Conservation (phyloP, 768 basidiomycete genomes). For the Austroboletus eburneus region DNA sequence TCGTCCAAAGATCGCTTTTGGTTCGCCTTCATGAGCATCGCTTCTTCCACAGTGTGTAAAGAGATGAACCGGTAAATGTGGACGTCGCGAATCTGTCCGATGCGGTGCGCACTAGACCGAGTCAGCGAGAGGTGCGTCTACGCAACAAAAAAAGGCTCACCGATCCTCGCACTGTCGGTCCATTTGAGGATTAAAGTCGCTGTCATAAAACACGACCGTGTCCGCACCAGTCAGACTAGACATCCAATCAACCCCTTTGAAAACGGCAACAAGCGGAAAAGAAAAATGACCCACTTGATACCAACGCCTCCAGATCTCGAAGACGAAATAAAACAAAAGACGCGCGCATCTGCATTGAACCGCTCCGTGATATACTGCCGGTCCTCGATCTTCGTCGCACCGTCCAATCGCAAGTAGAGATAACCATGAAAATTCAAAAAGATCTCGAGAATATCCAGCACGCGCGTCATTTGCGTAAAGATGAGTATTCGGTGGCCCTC, state of each 20-base stretch:
- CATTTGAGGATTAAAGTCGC: constrained; percentile 97
- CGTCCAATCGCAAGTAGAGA: constrained; percentile 90
- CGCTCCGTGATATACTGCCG: constrained; percentile 87
- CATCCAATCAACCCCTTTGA: constrained; percentile 12
- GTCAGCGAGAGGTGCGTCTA: background rate
- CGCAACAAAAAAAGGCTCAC: constrained; percentile 34
- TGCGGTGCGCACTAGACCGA: constrained; percentile 80
- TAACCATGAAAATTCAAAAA: constrained; percentile 93
- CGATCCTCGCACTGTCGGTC: constrained; percentile 95
- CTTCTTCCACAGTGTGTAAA: constrained; percentile 88
- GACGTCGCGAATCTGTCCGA: constrained; percentile 94
- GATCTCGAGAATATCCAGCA: constrained; percentile 90
- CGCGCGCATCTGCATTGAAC: constrained; percentile 72
- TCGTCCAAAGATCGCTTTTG: constrained; percentile 91
- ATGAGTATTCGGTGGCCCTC: constrained; percentile 89
- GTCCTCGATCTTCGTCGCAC: constrained; percentile 93
- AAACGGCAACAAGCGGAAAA: constrained; percentile 8
- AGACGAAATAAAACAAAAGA: constrained; percentile 88
- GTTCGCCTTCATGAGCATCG: constrained; percentile 95
- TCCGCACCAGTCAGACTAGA: constrained; percentile 79
- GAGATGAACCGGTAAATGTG: constrained; percentile 96
- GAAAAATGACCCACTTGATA: constrained; percentile 67
- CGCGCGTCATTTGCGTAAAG: constrained; percentile 95
- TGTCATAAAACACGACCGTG: constrained; percentile 96
- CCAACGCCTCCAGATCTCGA: constrained; percentile 83